phyloP scores from a whole-genome alignment of 495 filamentous ascomycete genomes.

The Hypoxylon trugodes region DNA sequence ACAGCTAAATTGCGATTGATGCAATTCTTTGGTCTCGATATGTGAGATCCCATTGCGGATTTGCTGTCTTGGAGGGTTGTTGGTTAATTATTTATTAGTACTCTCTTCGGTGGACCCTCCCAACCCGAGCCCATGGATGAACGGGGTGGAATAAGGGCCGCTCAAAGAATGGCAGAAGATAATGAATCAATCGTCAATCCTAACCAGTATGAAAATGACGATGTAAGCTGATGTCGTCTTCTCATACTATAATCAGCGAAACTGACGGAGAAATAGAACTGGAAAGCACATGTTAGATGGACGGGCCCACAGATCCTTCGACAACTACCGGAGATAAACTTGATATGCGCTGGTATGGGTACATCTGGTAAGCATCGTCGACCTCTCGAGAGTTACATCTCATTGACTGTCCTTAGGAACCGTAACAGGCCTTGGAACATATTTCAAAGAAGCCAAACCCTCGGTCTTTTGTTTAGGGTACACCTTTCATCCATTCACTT shows the following conservation, averaged over 20 bases:
- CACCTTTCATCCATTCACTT: background rate
- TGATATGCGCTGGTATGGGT: constrained; percentile 67
- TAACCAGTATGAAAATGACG: constrained; percentile 67
- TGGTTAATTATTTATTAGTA: constrained; percentile 34
- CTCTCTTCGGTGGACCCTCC: constrained; percentile 64
- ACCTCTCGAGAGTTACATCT: background rate
- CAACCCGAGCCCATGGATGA: constrained; percentile 65
- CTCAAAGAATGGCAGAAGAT: constrained; percentile 50
- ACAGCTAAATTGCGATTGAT: constrained; percentile 61
- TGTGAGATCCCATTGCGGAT: constrained; percentile 41
- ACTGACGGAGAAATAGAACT: constrained; percentile 51
- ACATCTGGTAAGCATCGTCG: constrained; percentile 49
- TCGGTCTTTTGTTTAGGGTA: constrained; percentile 57
- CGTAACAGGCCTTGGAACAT: constrained; percentile 63
- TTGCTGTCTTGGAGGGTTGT: background rate
- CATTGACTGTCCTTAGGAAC: constrained; percentile 47
- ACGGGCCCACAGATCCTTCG: constrained; percentile 66
- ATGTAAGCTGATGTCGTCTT: constrained; percentile 34
- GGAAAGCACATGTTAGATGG: constrained; percentile 67
- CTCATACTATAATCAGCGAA: background rate
- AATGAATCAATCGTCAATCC: constrained; percentile 59
- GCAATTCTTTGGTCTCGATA: constrained; percentile 67
- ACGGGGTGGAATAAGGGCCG: constrained; percentile 61
- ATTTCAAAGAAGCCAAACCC: constrained; percentile 62
- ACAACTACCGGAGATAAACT: constrained; percentile 65